A percentile compares a stretch with the other conserved stretches of the same genome.
phyloP scores from a whole-genome alignment of 192 early-diverging fungal genomes.

The Thamnidium elegans region DNA sequence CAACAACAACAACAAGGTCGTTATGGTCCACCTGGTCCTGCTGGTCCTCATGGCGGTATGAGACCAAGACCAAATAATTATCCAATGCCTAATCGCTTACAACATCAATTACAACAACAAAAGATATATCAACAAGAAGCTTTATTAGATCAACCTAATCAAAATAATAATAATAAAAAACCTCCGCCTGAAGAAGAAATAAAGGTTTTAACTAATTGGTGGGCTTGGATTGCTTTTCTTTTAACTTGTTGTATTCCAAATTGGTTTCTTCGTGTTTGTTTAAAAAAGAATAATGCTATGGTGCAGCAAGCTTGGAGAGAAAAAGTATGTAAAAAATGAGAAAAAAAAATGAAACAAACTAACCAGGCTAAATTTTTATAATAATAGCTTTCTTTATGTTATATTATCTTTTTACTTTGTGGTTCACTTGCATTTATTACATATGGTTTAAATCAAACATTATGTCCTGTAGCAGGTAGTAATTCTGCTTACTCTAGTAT shows the following conservation, averaged over 20 bases:
- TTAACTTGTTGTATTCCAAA: slow-evolving; percentile 49
- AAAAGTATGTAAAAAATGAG: slow-evolving; percentile 39
- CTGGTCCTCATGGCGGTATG: background rate
- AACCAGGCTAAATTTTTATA: background rate
- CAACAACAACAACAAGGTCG: background rate
- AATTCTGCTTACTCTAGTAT: slow-evolving; percentile 25
- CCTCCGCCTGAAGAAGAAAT: slow-evolving; percentile 19
- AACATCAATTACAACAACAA: slow-evolving; percentile 32
- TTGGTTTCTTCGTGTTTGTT: slow-evolving; percentile 38
- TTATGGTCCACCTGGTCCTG: background rate
- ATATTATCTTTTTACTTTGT: slow-evolving; percentile 40
- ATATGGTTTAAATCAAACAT: slow-evolving; percentile 36
- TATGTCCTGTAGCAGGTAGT: slow-evolving; percentile 29
- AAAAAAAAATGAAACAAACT: background rate
- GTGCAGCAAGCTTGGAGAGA: slow-evolving; percentile 58
- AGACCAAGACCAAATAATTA: background rate
- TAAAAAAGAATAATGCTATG: slow-evolving; percentile 38
- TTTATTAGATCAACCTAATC: slow-evolving; percentile 7
- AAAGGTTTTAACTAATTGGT: slow-evolving; percentile 38
- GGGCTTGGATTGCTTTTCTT: slow-evolving; percentile 38
- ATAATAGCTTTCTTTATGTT: slow-evolving; percentile 28
- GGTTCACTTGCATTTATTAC: slow-evolving; percentile 41
- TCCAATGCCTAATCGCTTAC: slow-evolving; percentile 26
- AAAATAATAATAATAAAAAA: background rate
- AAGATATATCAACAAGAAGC: slow-evolving; percentile 19